These are phyloP conservation scores for Cyclotella kingstonii DNA, from an alignment of 108 stramenopile genomes.

Conservation along the genomic window DNA sequence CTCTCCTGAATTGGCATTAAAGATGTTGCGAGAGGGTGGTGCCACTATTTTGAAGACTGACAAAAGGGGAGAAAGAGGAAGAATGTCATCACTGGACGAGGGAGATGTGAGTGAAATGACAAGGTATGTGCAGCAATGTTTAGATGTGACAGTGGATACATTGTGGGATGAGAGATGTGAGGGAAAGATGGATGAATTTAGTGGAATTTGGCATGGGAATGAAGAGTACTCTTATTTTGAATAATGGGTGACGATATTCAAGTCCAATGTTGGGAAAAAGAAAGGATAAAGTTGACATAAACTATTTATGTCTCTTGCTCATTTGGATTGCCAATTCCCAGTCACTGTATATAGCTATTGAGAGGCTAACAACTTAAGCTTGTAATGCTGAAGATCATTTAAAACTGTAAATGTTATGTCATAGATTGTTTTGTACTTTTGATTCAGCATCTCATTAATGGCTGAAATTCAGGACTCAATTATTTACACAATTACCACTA, in stretches of 20 bases:
- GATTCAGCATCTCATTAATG: too few species aligned
- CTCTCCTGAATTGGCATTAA: conserved; percentile 54
- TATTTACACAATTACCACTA: too few species aligned
- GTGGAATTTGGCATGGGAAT: conserved; percentile 72
- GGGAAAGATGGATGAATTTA: conserved; percentile 47
- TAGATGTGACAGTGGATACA: conserved; percentile 60
- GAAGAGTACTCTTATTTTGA: conserved; percentile 72
- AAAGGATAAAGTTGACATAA: too few species aligned
- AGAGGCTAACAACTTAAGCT: too few species aligned
- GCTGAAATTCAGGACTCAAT: too few species aligned
- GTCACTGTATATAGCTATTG: too few species aligned
- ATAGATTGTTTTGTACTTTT: too few species aligned
- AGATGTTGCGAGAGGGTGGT: conserved; percentile 62
- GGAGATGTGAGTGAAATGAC: conserved; percentile 48
- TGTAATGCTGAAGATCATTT: too few species aligned
- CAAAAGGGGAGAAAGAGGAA: conserved; percentile 6
- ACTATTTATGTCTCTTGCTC: too few species aligned
- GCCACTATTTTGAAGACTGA: conserved; percentile 35
- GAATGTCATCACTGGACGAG: conserved; percentile 47
- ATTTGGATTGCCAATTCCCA: too few species aligned
- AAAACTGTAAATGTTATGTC: too few species aligned
- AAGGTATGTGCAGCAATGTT: conserved; percentile 56
- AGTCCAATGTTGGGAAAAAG: too few species aligned
- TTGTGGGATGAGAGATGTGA: conserved; percentile 49
- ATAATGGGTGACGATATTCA: conserved; percentile 46